Base-by-base conservation (phyloP, 768 basidiomycete species). In the Galerina marginata region DNA sequence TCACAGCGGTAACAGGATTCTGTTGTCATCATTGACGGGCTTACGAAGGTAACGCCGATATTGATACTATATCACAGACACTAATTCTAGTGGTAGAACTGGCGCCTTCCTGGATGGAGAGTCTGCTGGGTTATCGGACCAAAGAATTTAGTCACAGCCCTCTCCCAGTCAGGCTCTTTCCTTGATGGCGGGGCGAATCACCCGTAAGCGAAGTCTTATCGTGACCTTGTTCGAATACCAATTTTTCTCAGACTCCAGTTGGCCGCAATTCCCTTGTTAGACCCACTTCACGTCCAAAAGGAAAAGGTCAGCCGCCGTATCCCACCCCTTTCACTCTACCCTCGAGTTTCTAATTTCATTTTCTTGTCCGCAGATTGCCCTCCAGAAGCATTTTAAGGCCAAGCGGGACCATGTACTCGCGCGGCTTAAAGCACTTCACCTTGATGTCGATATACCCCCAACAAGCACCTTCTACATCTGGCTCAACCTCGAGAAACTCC, bases 131-230 rank as follows among this genome's bases (percentile, higher is more conserved):
- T 97, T 36, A 71, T 96, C 20, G 95, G 94, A 0, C 96, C 95
- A 14, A 94, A 91, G 76, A 91, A 92, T 71, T 72, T 97, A 46
- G 82, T 97, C 65, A 88, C 89, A 7, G 95, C 95, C 1, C 84
- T 98, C 43, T 93, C 92, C n/a, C 96, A 98, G 70, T 91, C 91
- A 79, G 89, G 91, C 2, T 94, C 92, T 9, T 97, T 95, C 86
- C 78, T 98, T 57, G 96, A 98, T 67, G 96, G 96, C 15, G 96
- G 96, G 58, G 93, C 93, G 3, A 95, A 93, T 69, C 95, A 96
- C 72, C 92, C 93, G 89, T 94, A 73, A 70, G 90, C 9, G 20
- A 37, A 33, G 25, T 16, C 10, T 20, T 25, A 5, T 42, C 38
- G 44, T 9, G 12, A 50, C 23, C 16, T 6, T 45, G 3, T 52